Base-by-base conservation (phyloP, 176 grass and related monocot genomes). In the Avena sativa region DNA sequence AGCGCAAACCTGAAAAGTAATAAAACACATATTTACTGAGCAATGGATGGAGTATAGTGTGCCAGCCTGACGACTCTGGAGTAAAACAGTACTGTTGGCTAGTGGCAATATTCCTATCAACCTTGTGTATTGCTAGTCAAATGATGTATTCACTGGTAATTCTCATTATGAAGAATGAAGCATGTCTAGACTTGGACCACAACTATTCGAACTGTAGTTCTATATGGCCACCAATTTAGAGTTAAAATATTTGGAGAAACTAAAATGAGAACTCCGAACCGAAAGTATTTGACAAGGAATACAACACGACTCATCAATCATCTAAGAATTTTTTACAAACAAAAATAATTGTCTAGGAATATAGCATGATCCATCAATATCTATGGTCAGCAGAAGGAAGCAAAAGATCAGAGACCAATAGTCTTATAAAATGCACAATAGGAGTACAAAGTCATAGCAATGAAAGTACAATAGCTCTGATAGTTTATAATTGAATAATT, bases 401-500 rank as follows among this genome's bases (percentile, higher is more conserved):
- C 49, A 87, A 12, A 87, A 57, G 13, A 69, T 71, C 4, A 49
- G 40, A 75, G 47, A 75, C 28, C 23, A 75, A 61, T 43, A 38
- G 19, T 28, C 38, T 25, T 61, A 63, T 44, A 26, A 79, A 25
- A 80, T 80, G 21, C n/a, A 47, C 21, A 49, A 47, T 17, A 49
- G 64, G 4, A 49, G 34, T 28, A 64, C n/a, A 63, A 49, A 23
- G 48, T 28, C 0, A 61, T 20, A 36, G 28, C 2, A n/a, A n/a
- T 57, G 50, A 78, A 55, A 78, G 28, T 57, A 36, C 17, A 55
- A 57, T 56, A 36, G 23, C 66, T 12, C 20, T 57, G 32, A 47
- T 60, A 44, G 20, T 38, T 40, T 12, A 13, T 65, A 77, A 85
- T 77, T 13, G 10, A 66, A 20, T 49, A 53, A 40, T 14, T 40